Percentiles rank a stretch among this genome's conserved stretches.
phyloP scores from a whole-genome alignment of 495 filamentous ascomycete genomes.

The Xanthoparmelia taractica region DNA sequence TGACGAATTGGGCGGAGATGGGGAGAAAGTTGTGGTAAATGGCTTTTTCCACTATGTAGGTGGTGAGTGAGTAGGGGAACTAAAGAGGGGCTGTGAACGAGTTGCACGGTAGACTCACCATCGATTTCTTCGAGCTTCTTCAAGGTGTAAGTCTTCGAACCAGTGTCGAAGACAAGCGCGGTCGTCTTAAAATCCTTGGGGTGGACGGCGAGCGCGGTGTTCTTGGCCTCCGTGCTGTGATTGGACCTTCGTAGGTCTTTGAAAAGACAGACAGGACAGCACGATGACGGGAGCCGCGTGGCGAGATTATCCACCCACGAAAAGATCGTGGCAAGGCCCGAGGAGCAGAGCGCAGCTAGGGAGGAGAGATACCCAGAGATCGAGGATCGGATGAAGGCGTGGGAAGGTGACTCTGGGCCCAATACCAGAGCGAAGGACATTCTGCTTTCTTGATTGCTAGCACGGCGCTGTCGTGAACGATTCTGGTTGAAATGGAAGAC shows the following conservation, averaged over 20 bases:
- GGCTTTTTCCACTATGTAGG: neutral
- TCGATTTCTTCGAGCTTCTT: neutral
- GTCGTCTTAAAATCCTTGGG: no score
- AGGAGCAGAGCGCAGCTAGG: neutral
- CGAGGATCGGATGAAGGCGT: neutral
- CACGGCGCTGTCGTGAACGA: neutral
- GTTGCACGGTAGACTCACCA: neutral
- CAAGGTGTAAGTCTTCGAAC: neutral
- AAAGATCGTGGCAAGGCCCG: neutral
- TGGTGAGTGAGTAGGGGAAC: neutral
- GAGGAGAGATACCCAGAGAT: neutral
- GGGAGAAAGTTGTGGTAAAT: neutral
- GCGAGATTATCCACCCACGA: neutral
- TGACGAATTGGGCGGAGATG: neutral
- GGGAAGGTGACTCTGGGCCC: neutral
- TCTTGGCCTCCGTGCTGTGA: neutral
- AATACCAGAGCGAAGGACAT: neutral
- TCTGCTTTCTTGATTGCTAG: neutral
- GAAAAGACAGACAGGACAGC: neutral
- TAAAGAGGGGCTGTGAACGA: neutral
- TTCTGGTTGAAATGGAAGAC: neutral
- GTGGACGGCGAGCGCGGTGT: neutral
- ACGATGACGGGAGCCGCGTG: neutral
- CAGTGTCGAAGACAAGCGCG: neutral
- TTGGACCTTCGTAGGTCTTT: neutral